phyloP scores from a whole-genome alignment of 768 basidiomycete species.

The Dentipellis fragilis region DNA sequence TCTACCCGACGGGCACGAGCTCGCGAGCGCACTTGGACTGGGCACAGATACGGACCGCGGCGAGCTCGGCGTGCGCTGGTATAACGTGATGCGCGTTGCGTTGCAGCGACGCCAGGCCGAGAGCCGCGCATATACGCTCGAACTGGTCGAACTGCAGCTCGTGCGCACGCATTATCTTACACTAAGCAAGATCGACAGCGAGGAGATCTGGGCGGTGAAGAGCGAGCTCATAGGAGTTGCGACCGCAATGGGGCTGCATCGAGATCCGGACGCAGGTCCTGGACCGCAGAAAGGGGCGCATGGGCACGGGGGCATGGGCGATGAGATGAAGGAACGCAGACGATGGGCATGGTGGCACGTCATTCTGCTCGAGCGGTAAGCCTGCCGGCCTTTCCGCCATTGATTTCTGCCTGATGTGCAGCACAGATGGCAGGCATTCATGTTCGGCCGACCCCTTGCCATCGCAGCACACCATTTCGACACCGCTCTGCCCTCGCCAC shows the following conservation, averaged over 20 bases:
- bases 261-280: slow-evolving; percentile 43
- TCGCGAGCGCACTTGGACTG: slow-evolving; percentile 39
- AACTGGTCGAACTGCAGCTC: slow-evolving; percentile 60
- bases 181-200: slow-evolving; percentile 56
- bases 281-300: background rate
- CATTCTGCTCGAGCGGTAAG: slow-evolving; percentile 60
- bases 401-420: background rate
- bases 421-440: slow-evolving; percentile 67
- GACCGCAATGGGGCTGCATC: slow-evolving; percentile 71
- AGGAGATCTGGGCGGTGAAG: slow-evolving; percentile 63
- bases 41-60: slow-evolving; percentile 24
- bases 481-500: slow-evolving; percentile 57
- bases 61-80: slow-evolving; percentile 56
- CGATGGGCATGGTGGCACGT: slow-evolving; percentile 86
- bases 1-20: slow-evolving; percentile 52
- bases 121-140: slow-evolving; percentile 40
- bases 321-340: slow-evolving; percentile 60
- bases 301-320: slow-evolving; percentile 61
- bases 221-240: slow-evolving; percentile 60
- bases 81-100: slow-evolving; percentile 56
- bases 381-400: slow-evolving; percentile 6
- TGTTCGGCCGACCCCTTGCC: slow-evolving; percentile 65
- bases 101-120: slow-evolving; percentile 55
- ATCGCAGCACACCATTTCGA: slow-evolving; percentile 74
- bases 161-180: slow-evolving; percentile 59